Evolutionary conservation across 2,329 filamentous ascomycete species (phyloP).

Genomic region (Cryoendolithus antarcticus): DNA sequence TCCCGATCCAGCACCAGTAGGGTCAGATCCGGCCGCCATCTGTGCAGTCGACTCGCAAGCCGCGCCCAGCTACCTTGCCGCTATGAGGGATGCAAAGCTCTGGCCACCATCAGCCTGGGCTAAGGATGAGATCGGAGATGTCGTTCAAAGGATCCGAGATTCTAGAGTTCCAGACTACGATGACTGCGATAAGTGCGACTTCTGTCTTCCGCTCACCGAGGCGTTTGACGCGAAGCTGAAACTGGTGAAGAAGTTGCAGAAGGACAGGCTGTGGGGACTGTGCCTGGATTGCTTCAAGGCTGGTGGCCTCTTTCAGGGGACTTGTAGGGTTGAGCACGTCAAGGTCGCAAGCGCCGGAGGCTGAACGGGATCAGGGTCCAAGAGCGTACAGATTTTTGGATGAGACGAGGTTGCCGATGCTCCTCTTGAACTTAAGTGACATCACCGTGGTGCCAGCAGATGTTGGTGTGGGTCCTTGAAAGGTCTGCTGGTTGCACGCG

Average conservation of each 20-base stretch:
- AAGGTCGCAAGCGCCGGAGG: constrained; percentile 5
- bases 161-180: constrained; percentile 17
- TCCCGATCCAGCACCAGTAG: constrained; percentile 6
- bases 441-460: too few species aligned
- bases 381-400: too few species aligned
- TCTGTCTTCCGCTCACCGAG: constrained; percentile 14
- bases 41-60: constrained; percentile 15
- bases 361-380: too few species aligned
- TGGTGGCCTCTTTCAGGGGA: constrained; percentile 9
- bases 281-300: constrained; percentile 20
- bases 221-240: constrained; percentile 11
- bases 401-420: too few species aligned
- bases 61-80: constrained; percentile 13
- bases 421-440: too few species aligned
- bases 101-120: constrained; percentile 17
- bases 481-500: too few species aligned
- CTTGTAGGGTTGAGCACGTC: constrained; percentile 17
- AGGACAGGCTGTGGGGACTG: constrained; percentile 17
- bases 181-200: constrained; percentile 17
- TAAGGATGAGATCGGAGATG: constrained; percentile 4
- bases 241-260: constrained; percentile 12
- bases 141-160: constrained; percentile 7
- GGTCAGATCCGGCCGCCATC: constrained; percentile 1
- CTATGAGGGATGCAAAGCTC: constrained; percentile 15
- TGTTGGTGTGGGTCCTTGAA: too few species aligned